These are phyloP conservation scores for Zelonia costaricensis DNA, from an alignment of 208 protist genomes.

Conservation along the genomic window DNA sequence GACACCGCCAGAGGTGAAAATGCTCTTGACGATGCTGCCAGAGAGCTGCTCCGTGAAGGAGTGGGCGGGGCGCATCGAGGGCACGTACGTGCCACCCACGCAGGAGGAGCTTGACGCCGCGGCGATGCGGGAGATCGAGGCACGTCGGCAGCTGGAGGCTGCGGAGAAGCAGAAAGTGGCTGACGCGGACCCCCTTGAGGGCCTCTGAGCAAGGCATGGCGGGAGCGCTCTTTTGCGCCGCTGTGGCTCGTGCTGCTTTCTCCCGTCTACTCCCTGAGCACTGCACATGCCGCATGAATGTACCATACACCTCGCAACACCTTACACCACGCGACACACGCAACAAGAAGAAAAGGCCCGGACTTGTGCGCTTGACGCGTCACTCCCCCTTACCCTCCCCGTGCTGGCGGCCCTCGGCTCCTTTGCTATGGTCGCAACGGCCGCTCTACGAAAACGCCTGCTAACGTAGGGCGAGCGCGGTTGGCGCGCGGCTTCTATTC, in stretches of 20 bases:
- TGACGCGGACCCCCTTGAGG: constrained; percentile 41
- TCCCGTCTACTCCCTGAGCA: neutral
- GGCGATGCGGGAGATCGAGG: constrained; percentile 44
- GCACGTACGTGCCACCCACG: constrained; percentile 78
- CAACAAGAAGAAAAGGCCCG: no score
- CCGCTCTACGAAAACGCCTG: no score
- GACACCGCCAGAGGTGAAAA: constrained; percentile 74
- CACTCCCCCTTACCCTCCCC: no score
- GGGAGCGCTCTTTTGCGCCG: neutral
- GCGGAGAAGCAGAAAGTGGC: constrained; percentile 36
- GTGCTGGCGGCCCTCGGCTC: no score
- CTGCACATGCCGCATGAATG: no score
- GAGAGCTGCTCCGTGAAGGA: constrained; percentile 64
- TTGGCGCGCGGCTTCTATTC: no score
- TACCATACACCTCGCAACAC: no score
- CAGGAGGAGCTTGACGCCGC: constrained; percentile 70
- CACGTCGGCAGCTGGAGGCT: constrained; percentile 44
- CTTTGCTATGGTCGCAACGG: no score
- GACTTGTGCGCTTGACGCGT: no score
- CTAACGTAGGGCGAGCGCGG: no score
- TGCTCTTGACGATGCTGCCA: constrained; percentile 45
- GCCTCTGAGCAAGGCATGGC: constrained; percentile 25
- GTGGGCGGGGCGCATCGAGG: constrained; percentile 79
- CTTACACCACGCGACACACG: no score
- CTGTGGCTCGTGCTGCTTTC: no score